Evolutionary conservation across 1,284 basidiomycete genomes (phyloP).

Genomic region (Ceratobasidium sp.): DNA sequence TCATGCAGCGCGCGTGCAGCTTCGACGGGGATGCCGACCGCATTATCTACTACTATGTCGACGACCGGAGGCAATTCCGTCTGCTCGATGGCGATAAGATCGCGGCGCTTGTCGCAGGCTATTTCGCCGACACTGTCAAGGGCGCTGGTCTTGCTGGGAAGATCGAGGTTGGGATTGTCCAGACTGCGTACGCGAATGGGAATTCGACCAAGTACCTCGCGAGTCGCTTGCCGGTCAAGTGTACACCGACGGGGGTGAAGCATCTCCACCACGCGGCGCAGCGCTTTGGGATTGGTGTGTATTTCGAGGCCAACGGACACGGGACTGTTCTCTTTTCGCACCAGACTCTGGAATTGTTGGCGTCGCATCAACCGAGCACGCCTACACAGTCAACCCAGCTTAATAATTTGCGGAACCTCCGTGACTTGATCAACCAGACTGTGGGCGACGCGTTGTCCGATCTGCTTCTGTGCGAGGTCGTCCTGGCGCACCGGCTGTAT

Average conservation of each 20-base stretch:
- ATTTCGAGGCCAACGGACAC: slow-evolving; percentile 99
- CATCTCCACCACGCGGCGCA: slow-evolving; percentile 98
- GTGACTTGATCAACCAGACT: slow-evolving; percentile 95
- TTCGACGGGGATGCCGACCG: slow-evolving; percentile 98
- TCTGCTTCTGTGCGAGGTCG: slow-evolving; percentile 93
- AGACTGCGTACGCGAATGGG: slow-evolving; percentile 99
- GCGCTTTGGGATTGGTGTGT: slow-evolving; percentile 93
- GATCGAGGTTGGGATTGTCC: slow-evolving; percentile 91
- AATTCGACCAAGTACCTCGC: slow-evolving; percentile 92
- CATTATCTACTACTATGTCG: slow-evolving; percentile 93
- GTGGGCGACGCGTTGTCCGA: slow-evolving; percentile 98
- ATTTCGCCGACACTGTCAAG: slow-evolving; percentile 91
- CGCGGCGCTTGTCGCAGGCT: slow-evolving; percentile 91
- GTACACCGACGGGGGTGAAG: slow-evolving; percentile 97
- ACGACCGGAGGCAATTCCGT: slow-evolving; percentile 79
- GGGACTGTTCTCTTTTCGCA: slow-evolving; percentile 96
- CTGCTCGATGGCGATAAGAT: slow-evolving; percentile 99
- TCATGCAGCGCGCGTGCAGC: slow-evolving; percentile 86
- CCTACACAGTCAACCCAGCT: slow-evolving; percentile 84
- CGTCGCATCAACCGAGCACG: slow-evolving; percentile 74
- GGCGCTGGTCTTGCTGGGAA: slow-evolving; percentile 77
- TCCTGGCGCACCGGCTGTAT: slow-evolving; percentile 89
- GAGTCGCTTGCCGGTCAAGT: slow-evolving; percentile 91
- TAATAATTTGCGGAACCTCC: slow-evolving; percentile 78
- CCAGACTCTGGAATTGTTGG: slow-evolving; percentile 69